A percentile compares a stretch with the other conserved stretches of the same genome.
phyloP scores from a whole-genome alignment of 1,284 basidiomycete species.

The Farysia itapuensis region DNA sequence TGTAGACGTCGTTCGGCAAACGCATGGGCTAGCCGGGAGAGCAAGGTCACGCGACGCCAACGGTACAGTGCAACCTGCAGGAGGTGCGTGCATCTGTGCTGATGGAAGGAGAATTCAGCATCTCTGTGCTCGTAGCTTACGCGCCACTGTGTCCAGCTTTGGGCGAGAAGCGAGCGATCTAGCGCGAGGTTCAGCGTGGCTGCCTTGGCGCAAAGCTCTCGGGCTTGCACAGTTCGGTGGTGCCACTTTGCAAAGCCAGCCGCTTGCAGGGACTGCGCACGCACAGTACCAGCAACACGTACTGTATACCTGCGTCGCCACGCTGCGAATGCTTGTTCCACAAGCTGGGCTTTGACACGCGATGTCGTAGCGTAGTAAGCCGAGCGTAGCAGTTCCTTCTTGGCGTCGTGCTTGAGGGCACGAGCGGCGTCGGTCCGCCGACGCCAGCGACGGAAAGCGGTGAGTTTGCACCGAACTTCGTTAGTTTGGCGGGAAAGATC shows the following conservation, averaged over 20 bases:
- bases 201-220: slow-evolving; percentile 13
- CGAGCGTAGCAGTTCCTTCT: slow-evolving; percentile 15
- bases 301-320: slow-evolving; percentile 12
- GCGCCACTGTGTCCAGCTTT: slow-evolving; percentile 15
- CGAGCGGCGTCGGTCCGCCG: slow-evolving; percentile 1
- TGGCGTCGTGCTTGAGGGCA: slow-evolving; percentile 20
- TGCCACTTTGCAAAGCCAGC: slow-evolving; percentile 41
- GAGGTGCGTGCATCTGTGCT: slow-evolving; percentile 9
- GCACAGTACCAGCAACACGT: slow-evolving; percentile 11
- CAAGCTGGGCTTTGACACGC: slow-evolving; percentile 5
- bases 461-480: slow-evolving; percentile 29
- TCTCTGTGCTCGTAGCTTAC: slow-evolving; percentile 4
- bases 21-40: slow-evolving; percentile 21
- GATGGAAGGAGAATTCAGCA: slow-evolving; percentile 8
- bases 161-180: slow-evolving; percentile 1
- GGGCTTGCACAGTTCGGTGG: slow-evolving; percentile 9
- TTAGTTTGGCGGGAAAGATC: slow-evolving; percentile 15
- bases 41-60: slow-evolving; percentile 17
- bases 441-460: slow-evolving; percentile 35
- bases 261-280: slow-evolving; percentile 20
- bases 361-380: slow-evolving; percentile 20
- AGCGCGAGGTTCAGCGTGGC: slow-evolving; percentile 1
- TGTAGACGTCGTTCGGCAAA: slow-evolving; percentile 27
- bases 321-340: slow-evolving; percentile 1
- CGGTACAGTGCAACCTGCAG: slow-evolving; percentile 3